Evolutionary conservation across 495 filamentous ascomycete species (phyloP).

Genomic region (Penicillium longicatenatum): DNA sequence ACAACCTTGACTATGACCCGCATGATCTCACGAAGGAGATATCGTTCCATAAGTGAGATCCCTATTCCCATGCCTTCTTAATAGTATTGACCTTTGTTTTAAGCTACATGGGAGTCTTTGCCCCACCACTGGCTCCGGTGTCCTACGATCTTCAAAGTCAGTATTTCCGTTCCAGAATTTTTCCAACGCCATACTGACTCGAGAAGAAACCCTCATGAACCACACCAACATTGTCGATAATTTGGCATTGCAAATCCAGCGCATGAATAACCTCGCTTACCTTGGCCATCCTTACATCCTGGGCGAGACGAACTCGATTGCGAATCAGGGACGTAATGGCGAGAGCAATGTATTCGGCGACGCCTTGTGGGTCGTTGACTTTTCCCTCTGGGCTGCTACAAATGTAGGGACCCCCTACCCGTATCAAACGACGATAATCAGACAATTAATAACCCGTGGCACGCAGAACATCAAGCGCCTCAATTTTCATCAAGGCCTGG

Average conservation of each 20-base stretch:
- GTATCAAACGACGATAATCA: not conserved
- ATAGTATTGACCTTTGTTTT: not conserved
- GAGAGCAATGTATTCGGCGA: slow-evolving; percentile 21
- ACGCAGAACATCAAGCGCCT: slow-evolving; percentile 22
- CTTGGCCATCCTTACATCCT: slow-evolving; percentile 18
- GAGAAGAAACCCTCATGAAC: slow-evolving; percentile 20
- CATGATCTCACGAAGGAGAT: slow-evolving; percentile 19
- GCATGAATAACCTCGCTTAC: slow-evolving; percentile 15
- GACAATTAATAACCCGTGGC: not conserved
- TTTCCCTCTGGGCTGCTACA: slow-evolving; percentile 20
- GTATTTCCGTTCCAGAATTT: not conserved
- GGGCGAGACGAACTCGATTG: slow-evolving; percentile 22
- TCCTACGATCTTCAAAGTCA: slow-evolving; percentile 15
- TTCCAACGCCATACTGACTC: not conserved
- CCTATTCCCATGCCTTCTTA: not conserved
- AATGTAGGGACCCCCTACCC: slow-evolving; percentile 11
- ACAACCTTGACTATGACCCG: slow-evolving; percentile 17
- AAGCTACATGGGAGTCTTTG: slow-evolving; percentile 21
- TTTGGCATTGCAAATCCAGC: slow-evolving; percentile 14
- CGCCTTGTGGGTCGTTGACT: slow-evolving; percentile 24
- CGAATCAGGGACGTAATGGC: slow-evolving; percentile 15
- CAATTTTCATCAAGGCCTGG: slow-evolving; percentile 25
- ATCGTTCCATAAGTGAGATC: slow-evolving; percentile 20
- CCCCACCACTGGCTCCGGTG: not conserved
- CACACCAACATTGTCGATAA: slow-evolving; percentile 22